phyloP scores from a whole-genome alignment of 2,329 filamentous ascomycete genomes.

The Trichophyton rubrum region DNA sequence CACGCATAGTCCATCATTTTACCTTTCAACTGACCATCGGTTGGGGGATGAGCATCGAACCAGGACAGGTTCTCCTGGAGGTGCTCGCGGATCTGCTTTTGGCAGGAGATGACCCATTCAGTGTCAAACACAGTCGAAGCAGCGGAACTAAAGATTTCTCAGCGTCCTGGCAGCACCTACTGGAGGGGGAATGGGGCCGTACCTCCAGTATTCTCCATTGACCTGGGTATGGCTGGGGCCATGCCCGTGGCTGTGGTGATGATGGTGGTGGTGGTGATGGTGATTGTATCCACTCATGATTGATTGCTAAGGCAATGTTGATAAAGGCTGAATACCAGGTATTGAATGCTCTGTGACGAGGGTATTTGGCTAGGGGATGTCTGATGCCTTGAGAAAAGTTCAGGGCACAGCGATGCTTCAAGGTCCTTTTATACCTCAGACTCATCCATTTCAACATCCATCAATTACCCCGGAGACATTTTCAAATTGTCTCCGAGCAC shows the following conservation, averaged over 20 bases:
- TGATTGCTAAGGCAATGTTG: neutral
- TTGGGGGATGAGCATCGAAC: constrained; percentile 7
- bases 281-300: neutral
- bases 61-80: constrained; percentile 12
- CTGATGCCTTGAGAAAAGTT: neutral
- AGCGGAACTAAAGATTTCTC: neutral
- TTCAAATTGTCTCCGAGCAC: neutral
- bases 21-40: neutral
- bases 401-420: neutral
- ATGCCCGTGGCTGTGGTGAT: constrained; percentile 6
- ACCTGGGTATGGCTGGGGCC: neutral
- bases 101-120: constrained; percentile 10
- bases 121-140: constrained; percentile 8
- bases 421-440: neutral
- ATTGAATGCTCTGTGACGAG: neutral
- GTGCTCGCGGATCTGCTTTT: constrained; percentile 6
- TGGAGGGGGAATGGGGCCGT: neutral
- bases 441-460: neutral
- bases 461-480: neutral
- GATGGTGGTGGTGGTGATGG: constrained; percentile 3
- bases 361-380: neutral
- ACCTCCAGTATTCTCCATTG: constrained; percentile 13
- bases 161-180: neutral
- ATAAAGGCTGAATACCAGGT: neutral
- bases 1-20: constrained; percentile 16